These are phyloP conservation scores for Radiomyces spectabilis DNA, from an alignment of 192 early-diverging fungal genomes.

Conservation along the genomic window DNA sequence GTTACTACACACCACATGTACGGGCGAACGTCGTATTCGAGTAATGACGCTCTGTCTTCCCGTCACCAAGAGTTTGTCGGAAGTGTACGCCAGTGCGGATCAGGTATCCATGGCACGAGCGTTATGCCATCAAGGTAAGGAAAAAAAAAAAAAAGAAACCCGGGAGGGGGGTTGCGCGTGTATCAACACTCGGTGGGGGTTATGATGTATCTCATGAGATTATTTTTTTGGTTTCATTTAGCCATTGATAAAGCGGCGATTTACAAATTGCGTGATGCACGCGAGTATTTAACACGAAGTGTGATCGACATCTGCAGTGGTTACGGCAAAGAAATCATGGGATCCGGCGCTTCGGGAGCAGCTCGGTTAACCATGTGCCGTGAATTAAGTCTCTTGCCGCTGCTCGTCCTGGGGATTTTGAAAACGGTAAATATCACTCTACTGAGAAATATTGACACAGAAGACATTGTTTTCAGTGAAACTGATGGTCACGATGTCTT, in stretches of 20 bases:
- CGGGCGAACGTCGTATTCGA: conserved; percentile 61
- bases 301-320: conserved; percentile 61
- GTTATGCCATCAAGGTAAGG: conserved; percentile 28
- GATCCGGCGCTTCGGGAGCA: conserved; percentile 48
- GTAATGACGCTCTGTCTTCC: conserved; percentile 60
- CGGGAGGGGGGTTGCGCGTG: no score
- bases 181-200: no score
- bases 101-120: conserved; percentile 46
- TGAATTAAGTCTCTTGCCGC: conserved; percentile 65
- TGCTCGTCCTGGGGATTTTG: conserved; percentile 58
- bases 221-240: conserved; percentile 3
- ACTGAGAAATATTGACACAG: no score
- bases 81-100: conserved; percentile 50
- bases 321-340: conserved; percentile 63
- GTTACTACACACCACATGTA: conserved; percentile 56
- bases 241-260: conserved; percentile 70
- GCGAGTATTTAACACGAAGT: conserved; percentile 66
- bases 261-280: conserved; percentile 73
- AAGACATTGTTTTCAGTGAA: not conserved
- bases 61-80: conserved; percentile 43
- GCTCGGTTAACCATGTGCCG: conserved; percentile 65
- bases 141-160: not conserved
- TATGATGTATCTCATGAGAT: no score
- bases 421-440: conserved; percentile 52
- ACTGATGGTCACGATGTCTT: not conserved